Evolutionary conservation across 75 land plant genomes (phyloP), one percentile per base, ranked within the genome.

Genomic region (Pinus taeda): DNA sequence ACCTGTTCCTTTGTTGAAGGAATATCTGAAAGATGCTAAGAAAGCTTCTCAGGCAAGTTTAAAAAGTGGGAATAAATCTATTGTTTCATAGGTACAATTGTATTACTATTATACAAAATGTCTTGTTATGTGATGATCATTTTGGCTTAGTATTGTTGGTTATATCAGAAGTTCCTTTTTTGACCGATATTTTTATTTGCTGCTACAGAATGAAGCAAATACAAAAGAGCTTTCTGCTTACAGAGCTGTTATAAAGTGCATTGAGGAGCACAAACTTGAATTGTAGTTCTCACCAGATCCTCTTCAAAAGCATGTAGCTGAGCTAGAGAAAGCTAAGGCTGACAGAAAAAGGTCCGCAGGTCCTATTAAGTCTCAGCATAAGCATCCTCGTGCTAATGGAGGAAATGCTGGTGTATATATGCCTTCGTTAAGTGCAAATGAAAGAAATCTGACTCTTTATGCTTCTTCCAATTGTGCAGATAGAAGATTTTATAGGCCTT

Each of bases 11-110:
- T 78, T 93, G 42, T 80, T 93, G 71, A 91, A 93, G 57, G 77
- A 90, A 30, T 93, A 91, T 76, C 80, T 93, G 71, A 89, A 89
- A 78, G 96, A 93, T 73, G 90, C 84, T 4, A 86, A 63, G 65
- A 93, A 84, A 79, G 75, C 78, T 39, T 83, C 93, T n/a, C 83
- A 86, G 9, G 57, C 80, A 30, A 76, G 42, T 55, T 30, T 65
- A 30, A 92, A 90, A 75, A 74, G 80, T 80, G 94, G 90, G 60
- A 88, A 83, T 67, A 62, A 80, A 42, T 84, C 89, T 75, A 90
- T 93, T 24, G 76, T 86, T 60, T 86, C 89, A n/a, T 29, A 62
- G 77, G 72, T 76, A 62, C 29, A 37, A 20, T 76, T 70, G 30
- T 21, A 24, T 33, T 21, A 20, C 39, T 64, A 3, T 42, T 72